phyloP scores from a whole-genome alignment of 2,329 filamentous ascomycete genomes.

The Aspergillus neotritici region DNA sequence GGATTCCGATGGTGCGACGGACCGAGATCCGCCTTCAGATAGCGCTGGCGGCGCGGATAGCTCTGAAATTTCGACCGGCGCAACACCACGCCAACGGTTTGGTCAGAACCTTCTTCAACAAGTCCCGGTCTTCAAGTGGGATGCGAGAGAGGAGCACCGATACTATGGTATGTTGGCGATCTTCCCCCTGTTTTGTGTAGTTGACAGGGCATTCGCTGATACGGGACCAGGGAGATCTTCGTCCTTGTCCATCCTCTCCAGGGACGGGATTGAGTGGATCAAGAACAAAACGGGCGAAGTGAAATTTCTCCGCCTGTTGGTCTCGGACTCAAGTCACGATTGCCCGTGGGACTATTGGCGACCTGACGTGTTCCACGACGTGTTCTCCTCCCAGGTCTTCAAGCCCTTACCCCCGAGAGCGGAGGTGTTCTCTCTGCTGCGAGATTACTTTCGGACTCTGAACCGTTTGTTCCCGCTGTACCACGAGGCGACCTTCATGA shows the following conservation, averaged over 20 bases:
- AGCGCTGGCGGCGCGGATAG: background rate
- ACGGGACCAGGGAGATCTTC: constrained; percentile 70
- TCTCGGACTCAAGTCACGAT: constrained; percentile 72
- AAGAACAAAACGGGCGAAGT: constrained; percentile 91
- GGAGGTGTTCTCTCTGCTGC: constrained; percentile 78
- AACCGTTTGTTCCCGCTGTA: constrained; percentile 97
- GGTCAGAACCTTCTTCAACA: constrained; percentile 45
- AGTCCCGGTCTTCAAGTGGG: constrained; percentile 80
- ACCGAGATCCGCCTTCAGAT: background rate
- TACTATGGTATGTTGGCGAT: constrained; percentile 56
- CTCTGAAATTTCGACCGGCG: constrained; percentile 13
- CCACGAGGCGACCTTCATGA: constrained; percentile 94
- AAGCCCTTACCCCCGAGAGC: constrained; percentile 71
- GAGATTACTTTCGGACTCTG: constrained; percentile 92
- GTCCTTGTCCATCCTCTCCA: constrained; percentile 92
- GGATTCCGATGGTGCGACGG: constrained; percentile 1
- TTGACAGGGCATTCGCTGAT: background rate
- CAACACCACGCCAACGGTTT: constrained; percentile 28
- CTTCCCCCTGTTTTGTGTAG: background rate
- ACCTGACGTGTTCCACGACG: constrained; percentile 86
- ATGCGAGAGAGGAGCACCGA: constrained; percentile 80
- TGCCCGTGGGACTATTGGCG: constrained; percentile 93
- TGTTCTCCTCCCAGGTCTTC: constrained; percentile 79
- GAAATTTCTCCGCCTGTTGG: constrained; percentile 83
- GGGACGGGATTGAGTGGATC: constrained; percentile 94